Base-by-base conservation (phyloP, 352 stramenopile genomes). In the Phytophthora sojae region DNA sequence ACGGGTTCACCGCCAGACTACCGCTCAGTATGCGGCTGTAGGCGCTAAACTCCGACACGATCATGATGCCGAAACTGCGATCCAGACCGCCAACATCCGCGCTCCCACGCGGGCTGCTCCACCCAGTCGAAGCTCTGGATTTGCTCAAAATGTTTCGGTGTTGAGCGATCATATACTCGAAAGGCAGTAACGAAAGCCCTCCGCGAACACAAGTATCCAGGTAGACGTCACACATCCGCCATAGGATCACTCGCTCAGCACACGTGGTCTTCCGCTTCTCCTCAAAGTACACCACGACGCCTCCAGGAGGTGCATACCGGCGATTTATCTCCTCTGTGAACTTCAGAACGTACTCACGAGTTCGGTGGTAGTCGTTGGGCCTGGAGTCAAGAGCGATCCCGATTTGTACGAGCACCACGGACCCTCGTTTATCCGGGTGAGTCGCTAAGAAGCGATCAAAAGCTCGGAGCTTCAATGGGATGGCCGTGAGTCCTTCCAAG, bases 1-100 rank as follows among this genome's bases (percentile, higher is more conserved):
- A 99, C 9, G 98, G 98, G 74, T 99, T 99, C 19, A 99, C 89
- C 23, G 97, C 88, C 61, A 99, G 58, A 49, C 96, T 96, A n/a
- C 98, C 98, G 61, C 96, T 91, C 74, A 99, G 90, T 39, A 99
- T 97, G 39, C 98, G 85, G 37, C 93, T 98, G 72, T 96, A 99
- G 15, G 91, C 97, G 2, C 95, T 93, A 77, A 99, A 99, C 75
- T 99, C 97, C 26, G 95, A 99, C 3, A 99, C 83, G 35, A 99
- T 96, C 73, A 98, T 95, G 3, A 97, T 68, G 21, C 96, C 96
- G 53, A 92, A 88, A 49, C 58, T 69, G 17, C 79, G 76, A 11
- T 80, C 77, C 3, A 51, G 67, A 11, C 63, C 65, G 30, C 78
- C 69, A 50, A 68, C 61, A 19, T 77, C 64, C 14, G 54, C 21